phyloP scores from a whole-genome alignment of 2,329 filamentous ascomycete genomes.

The Sclerotinia trifoliorum region DNA sequence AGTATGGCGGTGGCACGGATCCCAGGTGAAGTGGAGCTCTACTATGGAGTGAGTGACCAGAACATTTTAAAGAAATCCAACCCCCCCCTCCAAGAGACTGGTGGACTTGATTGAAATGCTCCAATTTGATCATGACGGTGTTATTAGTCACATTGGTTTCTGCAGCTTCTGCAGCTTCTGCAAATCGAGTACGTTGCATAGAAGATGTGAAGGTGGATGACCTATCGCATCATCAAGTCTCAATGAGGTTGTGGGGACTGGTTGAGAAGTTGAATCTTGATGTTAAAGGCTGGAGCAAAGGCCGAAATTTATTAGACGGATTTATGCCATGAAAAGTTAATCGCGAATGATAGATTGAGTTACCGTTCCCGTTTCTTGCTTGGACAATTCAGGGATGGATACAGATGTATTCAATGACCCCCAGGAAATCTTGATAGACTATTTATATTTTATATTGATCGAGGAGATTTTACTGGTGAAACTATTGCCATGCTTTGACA shows the following conservation, averaged over 20 bases:
- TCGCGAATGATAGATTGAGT: neutral
- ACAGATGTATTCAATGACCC: neutral
- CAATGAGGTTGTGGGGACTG: neutral
- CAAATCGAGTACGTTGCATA: neutral
- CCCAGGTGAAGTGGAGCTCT: neutral
- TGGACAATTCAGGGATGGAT: neutral
- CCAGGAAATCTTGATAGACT: neutral
- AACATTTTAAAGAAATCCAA: neutral
- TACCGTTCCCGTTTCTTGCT: neutral
- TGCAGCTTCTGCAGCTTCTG: too few species aligned
- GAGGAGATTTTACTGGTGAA: neutral
- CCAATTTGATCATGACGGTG: neutral
- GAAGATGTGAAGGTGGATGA: neutral
- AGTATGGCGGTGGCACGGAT: slow-evolving; percentile 11
- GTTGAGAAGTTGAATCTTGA: neutral
- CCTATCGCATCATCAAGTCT: neutral
- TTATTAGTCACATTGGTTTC: neutral
- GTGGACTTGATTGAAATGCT: neutral
- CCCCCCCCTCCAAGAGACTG: neutral
- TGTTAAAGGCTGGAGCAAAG: neutral
- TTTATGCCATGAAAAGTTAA: slow-evolving; percentile 2
- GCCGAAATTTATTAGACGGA: neutral
- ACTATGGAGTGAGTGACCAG: neutral
- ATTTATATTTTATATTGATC: neutral
- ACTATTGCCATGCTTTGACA: neutral